phyloP scores from a whole-genome alignment of 1,139 yeast species.

The Sugiyamaella pinicola region DNA sequence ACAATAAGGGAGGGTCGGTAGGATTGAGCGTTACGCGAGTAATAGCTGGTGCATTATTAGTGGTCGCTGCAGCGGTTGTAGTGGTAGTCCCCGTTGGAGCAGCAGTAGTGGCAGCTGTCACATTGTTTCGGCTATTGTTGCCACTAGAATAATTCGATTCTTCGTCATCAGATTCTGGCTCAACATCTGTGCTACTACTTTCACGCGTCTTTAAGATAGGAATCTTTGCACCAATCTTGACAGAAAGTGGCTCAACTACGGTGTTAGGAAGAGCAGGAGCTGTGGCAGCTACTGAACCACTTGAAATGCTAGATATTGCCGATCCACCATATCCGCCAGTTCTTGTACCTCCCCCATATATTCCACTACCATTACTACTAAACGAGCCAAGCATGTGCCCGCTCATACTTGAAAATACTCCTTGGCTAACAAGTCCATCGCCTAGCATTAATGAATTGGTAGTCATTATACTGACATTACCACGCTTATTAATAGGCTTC shows the following conservation, averaged over 20 bases:
- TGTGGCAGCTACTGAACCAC: background rate
- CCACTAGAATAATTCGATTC: slow-evolving; percentile 19
- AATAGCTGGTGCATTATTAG: too few species aligned
- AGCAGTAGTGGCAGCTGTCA: background rate
- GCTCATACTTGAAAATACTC: background rate
- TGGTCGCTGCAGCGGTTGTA: background rate
- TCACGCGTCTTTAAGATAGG: slow-evolving; percentile 17
- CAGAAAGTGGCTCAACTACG: slow-evolving; percentile 18
- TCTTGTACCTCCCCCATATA: background rate
- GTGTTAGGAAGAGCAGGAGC: slow-evolving; percentile 10
- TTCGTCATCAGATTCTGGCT: slow-evolving; percentile 33
- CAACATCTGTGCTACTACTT: slow-evolving; percentile 30
- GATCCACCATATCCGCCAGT: background rate
- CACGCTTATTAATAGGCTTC: slow-evolving; percentile 20
- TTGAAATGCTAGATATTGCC: background rate
- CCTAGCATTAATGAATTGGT: slow-evolving; percentile 3
- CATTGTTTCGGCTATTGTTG: background rate
- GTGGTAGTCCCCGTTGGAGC: background rate
- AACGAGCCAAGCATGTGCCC: background rate
- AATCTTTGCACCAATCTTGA: slow-evolving; percentile 16
- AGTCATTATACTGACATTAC: slow-evolving; percentile 2
- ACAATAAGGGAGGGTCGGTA: background rate
- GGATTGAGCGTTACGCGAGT: too few species aligned
- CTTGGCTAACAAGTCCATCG: background rate
- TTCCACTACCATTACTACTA: background rate